These are phyloP conservation scores for Fomitopsis schrenkii DNA, from an alignment of 1,284 basidiomycete species.

Conservation along the genomic window DNA sequence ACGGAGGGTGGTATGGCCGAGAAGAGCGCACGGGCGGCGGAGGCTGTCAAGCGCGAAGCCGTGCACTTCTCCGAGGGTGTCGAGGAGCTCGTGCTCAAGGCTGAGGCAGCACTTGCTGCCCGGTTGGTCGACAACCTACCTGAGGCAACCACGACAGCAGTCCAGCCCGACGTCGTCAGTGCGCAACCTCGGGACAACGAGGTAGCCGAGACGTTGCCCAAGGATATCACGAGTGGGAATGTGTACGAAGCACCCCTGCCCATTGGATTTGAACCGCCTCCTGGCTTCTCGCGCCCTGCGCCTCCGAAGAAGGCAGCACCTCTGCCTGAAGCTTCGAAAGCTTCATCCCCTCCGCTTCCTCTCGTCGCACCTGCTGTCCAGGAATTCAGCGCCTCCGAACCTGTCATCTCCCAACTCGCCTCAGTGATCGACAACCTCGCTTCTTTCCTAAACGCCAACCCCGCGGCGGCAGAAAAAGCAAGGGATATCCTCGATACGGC, in stretches of 20 bases:
- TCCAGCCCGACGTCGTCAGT: constrained; percentile 27
- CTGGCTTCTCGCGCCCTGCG: constrained; percentile 69
- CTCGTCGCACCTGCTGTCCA: constrained; percentile 81
- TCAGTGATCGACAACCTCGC: constrained; percentile 92
- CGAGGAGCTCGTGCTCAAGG: constrained; percentile 60
- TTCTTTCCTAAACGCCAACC: constrained; percentile 74
- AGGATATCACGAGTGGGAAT: constrained; percentile 29
- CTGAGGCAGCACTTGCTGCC: constrained; percentile 61
- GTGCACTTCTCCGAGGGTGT: constrained; percentile 59
- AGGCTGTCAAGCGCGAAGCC: constrained; percentile 43
- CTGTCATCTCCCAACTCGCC: constrained; percentile 90
- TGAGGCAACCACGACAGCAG: constrained; percentile 30
- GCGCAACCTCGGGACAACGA: constrained; percentile 17
- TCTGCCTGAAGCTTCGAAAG: constrained; percentile 29
- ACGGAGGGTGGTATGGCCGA: constrained; percentile 36
- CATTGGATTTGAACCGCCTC: constrained; percentile 87
- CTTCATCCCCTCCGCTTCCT: constrained; percentile 49
- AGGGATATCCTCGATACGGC: constrained; percentile 72
- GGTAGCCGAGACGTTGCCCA: constrained; percentile 14
- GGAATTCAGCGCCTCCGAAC: constrained; percentile 72
- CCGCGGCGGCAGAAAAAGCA: constrained; percentile 63
- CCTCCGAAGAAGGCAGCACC: constrained; percentile 37
- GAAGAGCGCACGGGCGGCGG: constrained; percentile 36
- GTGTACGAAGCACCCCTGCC: constrained; percentile 77
- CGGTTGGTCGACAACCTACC: constrained; percentile 32